Evolutionary conservation across 2,329 filamentous ascomycete genomes (phyloP), one percentile per base, ranked within the genome.

Genomic region (Fusarium sp.): DNA sequence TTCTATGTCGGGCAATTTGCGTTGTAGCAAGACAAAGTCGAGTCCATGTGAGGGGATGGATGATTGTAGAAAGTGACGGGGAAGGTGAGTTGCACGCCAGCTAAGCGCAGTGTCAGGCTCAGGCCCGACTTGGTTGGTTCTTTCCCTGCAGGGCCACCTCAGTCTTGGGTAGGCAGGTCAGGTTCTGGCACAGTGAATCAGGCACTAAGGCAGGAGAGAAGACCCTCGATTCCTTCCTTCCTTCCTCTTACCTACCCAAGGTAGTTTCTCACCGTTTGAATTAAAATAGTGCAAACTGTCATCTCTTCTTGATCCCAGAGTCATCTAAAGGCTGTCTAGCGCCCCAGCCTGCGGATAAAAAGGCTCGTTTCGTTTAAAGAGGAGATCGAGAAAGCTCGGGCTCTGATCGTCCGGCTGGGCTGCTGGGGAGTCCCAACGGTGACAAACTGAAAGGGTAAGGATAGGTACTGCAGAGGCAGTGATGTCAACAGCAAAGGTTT

Each of bases 11-110:
- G 53, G 53, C 39, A 49, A 49, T 21, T 42, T 47, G 53, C 44
- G 49, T 47, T 37, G 47, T 38, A 47, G 53, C 44, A 27, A 62
- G 58, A 43, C 38, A 52, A 39, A 45, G 50, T 42, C 49, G 45
- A 44, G 50, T 65, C 55, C 43, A 63, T 57, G 48, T 62, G 65
- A 64, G 62, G 63, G 54, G 61, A 57, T 48, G 50, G 62, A 61
- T 59, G 44, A 43, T 47, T 53, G 55, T 48, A 44, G 63, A 58
- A 57, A 54, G 63, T 57, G 50, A 63, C 31, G 11, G 31, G 31
- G 13, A 33, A n/a, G 32, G 32, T 54, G 55, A 59, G 50, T 63
- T 46, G 45, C 49, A 57, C 59, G 33, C 48, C 36, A 47, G 47
- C 55, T 54, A 54, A 53, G 57, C 50, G 57, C 51, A 68, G 43